phyloP scores from a whole-genome alignment of 495 filamentous ascomycete species.

The Echria macrotheca region DNA sequence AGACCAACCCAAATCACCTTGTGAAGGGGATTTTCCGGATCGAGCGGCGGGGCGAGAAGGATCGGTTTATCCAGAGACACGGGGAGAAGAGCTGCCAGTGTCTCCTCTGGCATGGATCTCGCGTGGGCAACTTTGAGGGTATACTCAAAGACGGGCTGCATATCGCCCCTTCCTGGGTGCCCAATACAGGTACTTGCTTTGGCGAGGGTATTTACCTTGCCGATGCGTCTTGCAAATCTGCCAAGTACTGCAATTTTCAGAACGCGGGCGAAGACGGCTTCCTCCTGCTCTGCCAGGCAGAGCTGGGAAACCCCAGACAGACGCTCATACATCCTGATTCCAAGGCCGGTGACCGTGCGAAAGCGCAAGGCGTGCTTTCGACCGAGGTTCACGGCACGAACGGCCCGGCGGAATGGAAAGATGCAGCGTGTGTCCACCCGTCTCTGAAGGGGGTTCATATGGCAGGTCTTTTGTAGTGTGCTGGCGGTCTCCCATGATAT shows the following conservation, averaged over 20 bases:
- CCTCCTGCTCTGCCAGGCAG: constrained; percentile 70
- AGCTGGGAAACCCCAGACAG: constrained; percentile 67
- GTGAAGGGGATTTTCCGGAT: constrained; percentile 81
- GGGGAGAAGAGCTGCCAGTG: constrained; percentile 47
- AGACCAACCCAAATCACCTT: constrained; percentile 53
- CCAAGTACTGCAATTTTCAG: constrained; percentile 62
- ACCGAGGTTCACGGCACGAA: constrained; percentile 60
- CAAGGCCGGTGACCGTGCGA: constrained; percentile 58
- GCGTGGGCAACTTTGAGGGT: constrained; percentile 73
- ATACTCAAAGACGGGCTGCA: constrained; percentile 80
- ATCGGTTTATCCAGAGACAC: too few species aligned
- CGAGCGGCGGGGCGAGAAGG: constrained; percentile 65
- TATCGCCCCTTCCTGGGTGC: constrained; percentile 81
- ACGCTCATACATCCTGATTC: constrained; percentile 48
- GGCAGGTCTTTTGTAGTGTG: constrained; percentile 26
- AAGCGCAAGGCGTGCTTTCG: constrained; percentile 51
- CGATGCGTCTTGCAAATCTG: constrained; percentile 69
- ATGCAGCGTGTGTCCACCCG: constrained; percentile 60
- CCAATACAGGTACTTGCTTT: constrained; percentile 71
- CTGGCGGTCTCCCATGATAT: too few species aligned
- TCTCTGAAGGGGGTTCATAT: constrained; percentile 61
- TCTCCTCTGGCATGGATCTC: constrained; percentile 80
- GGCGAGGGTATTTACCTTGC: constrained; percentile 90
- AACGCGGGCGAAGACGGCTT: constrained; percentile 46
- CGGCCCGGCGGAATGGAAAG: constrained; percentile 66